These are phyloP conservation scores for Kokia cookei DNA, from an alignment of 441 rosid genomes.

Conservation along the genomic window DNA sequence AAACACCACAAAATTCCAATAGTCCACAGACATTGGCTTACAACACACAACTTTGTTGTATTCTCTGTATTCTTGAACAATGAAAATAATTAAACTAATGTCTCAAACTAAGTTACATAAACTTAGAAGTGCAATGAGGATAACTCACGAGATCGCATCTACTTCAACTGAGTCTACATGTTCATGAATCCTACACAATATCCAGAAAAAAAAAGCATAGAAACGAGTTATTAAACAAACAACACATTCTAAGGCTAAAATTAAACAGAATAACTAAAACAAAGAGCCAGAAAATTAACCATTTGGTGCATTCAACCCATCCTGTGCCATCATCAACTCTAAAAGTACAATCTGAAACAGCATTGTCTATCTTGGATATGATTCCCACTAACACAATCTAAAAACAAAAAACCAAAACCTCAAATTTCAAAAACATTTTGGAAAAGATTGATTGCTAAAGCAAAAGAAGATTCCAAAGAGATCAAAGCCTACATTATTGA, in stretches of 20 bases:
- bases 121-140: background rate
- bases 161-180: slow-evolving; percentile 27
- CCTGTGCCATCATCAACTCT: slow-evolving; percentile 88
- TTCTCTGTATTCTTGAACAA: background rate
- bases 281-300: slow-evolving; percentile 30
- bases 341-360: slow-evolving; percentile 65
- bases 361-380: slow-evolving; percentile 66
- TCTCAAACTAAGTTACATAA: background rate
- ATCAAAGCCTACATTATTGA: slow-evolving; percentile 47
- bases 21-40: background rate
- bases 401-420: slow-evolving; percentile 2
- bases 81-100: background rate
- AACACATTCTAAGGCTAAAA: background rate
- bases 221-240: background rate
- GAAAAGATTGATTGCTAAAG: background rate
- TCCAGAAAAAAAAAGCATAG: background rate
- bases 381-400: slow-evolving; percentile 76
- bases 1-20: background rate
- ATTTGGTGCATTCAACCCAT: slow-evolving; percentile 75
- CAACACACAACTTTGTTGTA: background rate
- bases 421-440: background rate
- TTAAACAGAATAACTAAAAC: background rate
- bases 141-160: slow-evolving; percentile 55
- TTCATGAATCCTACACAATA: slow-evolving; percentile 69
- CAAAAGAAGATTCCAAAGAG: background rate